Evolutionary conservation across 2,329 filamentous ascomycete species (phyloP), one percentile per base, ranked within the genome.

Genomic region (Cercospora nicotianae): DNA sequence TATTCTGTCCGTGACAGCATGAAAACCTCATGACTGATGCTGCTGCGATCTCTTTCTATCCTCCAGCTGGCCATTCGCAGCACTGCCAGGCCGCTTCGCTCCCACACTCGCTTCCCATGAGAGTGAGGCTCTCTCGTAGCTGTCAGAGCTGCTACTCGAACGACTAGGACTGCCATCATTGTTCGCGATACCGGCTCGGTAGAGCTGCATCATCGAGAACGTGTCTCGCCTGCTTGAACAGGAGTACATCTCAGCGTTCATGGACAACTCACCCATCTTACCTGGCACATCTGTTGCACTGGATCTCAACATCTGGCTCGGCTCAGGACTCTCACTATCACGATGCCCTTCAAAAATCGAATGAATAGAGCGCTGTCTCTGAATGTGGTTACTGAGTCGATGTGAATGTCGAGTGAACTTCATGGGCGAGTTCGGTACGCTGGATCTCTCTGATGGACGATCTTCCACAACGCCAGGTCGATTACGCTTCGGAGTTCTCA

Each of bases 121-220:
- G 9, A 36, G 45, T 5, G 45, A 2, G n/a, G 61, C 61, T 63
- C 61, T 33, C 30, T 63, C 61, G 5, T 53, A 63, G 61, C 61
- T 63, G 33, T 63, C 61, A 6, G 61, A 63, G 61, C 61, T 63
- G 23, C 20, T 53, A n/a, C 45, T 63, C 28, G 61, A 53, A 12
- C 61, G 45, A 23, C 45, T 55, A 3, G 45, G 61, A 42, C 61
- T 63, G 10, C 20, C 48, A 4, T 36, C 28, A 20, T 53, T 20
- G 23, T 60, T 16, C 20, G 16, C 10, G 12, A 13, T 1, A 3
- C 16, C 30, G 12, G 60, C 16, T 13, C 39, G 39, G 31, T 26
- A 26, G 9, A 31, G n/a, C 1, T 23, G 42, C 60, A 28, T 48
- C 9, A 20, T n/a, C 26, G 20, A 61, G 18, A 45, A 61, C n/a